phyloP scores from a whole-genome alignment of 805 yeast genomes.

The Lachancea dasiensis region DNA sequence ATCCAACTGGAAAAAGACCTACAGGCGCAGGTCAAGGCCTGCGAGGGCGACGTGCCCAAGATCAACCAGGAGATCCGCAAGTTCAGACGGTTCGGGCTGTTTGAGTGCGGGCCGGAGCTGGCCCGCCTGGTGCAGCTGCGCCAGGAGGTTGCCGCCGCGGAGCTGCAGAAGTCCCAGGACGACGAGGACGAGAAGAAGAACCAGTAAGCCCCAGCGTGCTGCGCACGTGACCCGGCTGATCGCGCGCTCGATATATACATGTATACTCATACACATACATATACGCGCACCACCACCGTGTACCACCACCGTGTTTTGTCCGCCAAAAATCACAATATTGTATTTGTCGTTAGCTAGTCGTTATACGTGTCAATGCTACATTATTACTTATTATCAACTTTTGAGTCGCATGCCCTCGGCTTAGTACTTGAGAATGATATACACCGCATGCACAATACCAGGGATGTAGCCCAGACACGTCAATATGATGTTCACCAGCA shows the following conservation, averaged over 20 bases:
- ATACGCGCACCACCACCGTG: too few species aligned
- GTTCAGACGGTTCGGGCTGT: constrained; percentile 63
- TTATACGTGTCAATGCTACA: too few species aligned
- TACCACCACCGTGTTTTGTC: too few species aligned
- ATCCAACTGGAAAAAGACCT: constrained; percentile 44
- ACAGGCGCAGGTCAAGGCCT: constrained; percentile 35
- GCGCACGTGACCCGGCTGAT: too few species aligned
- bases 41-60: constrained; percentile 34
- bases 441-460: constrained; percentile 58
- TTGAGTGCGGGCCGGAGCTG: constrained; percentile 39
- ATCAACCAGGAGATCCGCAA: constrained; percentile 44
- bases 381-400: constrained; percentile 4
- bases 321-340: too few species aligned
- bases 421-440: constrained; percentile 36
- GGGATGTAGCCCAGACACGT: constrained; percentile 69
- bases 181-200: constrained; percentile 16
- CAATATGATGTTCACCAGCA: constrained; percentile 46
- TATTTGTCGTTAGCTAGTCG: too few species aligned
- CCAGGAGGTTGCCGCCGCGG: constrained; percentile 18
- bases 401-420: neutral
- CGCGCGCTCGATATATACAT: too few species aligned
- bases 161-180: neutral
- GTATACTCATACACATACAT: too few species aligned
- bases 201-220: constrained; percentile 8
- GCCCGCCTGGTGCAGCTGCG: constrained; percentile 24